A percentile compares a stretch with the other conserved stretches of the same genome.
Conservation (phyloP, 2,329 filamentous ascomycete genomes). For the Cladosporium sp. region DNA sequence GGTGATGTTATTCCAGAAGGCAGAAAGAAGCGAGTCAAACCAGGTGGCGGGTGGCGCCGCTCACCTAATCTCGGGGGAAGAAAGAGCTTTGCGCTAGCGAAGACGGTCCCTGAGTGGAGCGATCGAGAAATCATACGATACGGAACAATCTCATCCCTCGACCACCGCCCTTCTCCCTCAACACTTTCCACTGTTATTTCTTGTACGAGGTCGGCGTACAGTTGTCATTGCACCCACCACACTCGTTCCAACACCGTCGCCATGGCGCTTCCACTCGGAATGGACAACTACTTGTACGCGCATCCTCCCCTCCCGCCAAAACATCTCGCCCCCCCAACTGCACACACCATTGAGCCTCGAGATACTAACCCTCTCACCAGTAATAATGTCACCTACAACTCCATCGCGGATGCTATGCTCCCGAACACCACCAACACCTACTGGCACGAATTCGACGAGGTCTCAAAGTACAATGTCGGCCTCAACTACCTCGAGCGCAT, state of each 20-base stretch:
- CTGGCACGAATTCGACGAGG: conserved; percentile 61
- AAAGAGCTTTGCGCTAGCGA: too few relatives aligned
- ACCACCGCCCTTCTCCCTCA: too few relatives aligned
- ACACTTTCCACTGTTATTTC: too few relatives aligned
- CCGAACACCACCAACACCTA: conserved; percentile 51
- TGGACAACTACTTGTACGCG: conserved; percentile 24
- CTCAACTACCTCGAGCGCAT: conserved; percentile 82
- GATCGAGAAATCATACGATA: too few relatives aligned
- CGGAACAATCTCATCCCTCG: too few relatives aligned
- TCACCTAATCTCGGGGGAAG: too few relatives aligned
- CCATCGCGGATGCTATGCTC: conserved; percentile 32
- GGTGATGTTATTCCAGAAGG: too few relatives aligned
- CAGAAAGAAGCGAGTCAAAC: too few relatives aligned
- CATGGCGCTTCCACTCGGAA: conserved; percentile 23
- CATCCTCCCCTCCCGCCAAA: conserved; percentile 1
- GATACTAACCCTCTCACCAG: conserved; percentile 2
- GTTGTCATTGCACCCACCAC: too few relatives aligned
- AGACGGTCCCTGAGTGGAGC: too few relatives aligned
- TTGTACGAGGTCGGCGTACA: too few relatives aligned
- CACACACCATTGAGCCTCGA: background rate
- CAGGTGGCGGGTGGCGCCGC: too few relatives aligned
- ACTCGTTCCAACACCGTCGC: conserved; percentile 1
- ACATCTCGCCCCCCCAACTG: background rate
- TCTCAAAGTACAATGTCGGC: conserved; percentile 70
- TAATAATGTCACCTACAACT: conserved; percentile 20